A percentile compares a stretch with the other conserved stretches of the same genome.
Conservation (phyloP, 345 rosid genomes). For the Moricandia arvensis region DNA sequence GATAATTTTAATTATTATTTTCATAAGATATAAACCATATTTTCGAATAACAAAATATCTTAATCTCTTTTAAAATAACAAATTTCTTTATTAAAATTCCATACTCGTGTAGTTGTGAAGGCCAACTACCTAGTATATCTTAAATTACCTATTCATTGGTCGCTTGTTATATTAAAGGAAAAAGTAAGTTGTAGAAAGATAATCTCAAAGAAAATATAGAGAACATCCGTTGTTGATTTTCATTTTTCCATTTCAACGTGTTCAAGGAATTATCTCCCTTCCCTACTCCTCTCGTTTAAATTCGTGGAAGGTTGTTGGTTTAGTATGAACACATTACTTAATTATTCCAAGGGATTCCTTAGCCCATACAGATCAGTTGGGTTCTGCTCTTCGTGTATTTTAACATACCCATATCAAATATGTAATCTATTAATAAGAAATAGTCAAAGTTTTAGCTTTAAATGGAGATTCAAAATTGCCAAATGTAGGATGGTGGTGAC, state of each 20-base stretch:
- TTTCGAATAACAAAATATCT: background rate
- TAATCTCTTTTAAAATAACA: background rate
- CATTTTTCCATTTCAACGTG: background rate
- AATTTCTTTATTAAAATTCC: no score
- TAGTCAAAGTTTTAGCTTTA: background rate
- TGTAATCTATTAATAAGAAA: background rate
- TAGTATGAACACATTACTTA: background rate
- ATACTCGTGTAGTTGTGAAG: no score
- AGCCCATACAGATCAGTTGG: background rate
- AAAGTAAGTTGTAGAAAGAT: background rate
- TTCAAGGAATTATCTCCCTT: background rate
- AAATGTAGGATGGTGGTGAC: background rate
- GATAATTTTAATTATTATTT: no score
- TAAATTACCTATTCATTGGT: no score
- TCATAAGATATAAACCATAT: background rate
- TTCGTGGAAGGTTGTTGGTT: background rate
- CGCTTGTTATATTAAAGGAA: no score
- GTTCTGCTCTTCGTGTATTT: background rate
- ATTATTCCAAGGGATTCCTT: background rate
- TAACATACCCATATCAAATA: background rate
- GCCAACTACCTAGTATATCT: no score
- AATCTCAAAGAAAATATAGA: background rate
- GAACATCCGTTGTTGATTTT: background rate
- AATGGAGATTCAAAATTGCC: background rate
- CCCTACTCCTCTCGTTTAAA: background rate